Evolutionary conservation across 2,329 filamentous ascomycete species (phyloP).

Genomic region (Scedosporium dehoogii): DNA sequence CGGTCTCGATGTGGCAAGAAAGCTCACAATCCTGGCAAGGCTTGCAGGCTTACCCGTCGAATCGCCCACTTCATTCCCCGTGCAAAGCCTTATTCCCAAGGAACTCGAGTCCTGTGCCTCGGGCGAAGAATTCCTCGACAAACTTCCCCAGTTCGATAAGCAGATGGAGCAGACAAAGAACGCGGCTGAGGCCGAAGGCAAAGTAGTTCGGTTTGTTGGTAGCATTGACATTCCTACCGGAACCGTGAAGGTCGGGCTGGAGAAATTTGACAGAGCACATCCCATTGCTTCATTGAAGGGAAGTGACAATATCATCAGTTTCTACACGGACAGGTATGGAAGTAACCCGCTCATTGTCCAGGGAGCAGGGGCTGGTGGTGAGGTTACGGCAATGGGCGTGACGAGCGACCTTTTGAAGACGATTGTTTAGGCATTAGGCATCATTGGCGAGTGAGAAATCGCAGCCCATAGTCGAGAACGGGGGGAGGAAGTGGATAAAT

Average conservation of each 20-base stretch:
- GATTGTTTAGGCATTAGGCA: conserved; percentile 52
- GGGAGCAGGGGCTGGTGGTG: conserved; percentile 85
- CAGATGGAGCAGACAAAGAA: conserved; percentile 83
- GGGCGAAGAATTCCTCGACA: conserved; percentile 77
- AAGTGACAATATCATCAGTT: conserved; percentile 97
- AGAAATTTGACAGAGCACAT: conserved; percentile 79
- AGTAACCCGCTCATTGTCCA: conserved; percentile 87
- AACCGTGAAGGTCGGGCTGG: conserved; percentile 81
- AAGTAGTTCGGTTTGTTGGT: conserved; percentile 89
- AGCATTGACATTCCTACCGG: conserved; percentile 78
- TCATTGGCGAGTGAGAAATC: conserved; percentile 10
- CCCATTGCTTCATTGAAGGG: conserved; percentile 92
- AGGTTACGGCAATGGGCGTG: conserved; percentile 96
- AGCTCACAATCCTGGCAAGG: conserved; percentile 87
- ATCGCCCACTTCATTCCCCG: conserved; percentile 80
- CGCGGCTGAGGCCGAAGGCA: conserved; percentile 76
- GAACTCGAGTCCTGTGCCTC: conserved; percentile 68
- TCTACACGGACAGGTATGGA: conserved; percentile 94
- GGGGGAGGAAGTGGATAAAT: too few species aligned
- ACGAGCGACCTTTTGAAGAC: conserved; percentile 91
- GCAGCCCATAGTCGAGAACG: background rate
- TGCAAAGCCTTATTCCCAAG: conserved; percentile 84
- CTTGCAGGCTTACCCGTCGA: conserved; percentile 73
- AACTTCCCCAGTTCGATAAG: conserved; percentile 72
- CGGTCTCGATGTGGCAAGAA: conserved; percentile 84